Evolutionary conservation across 257 asterid genomes (phyloP), one percentile per base, ranked within the genome.

Genomic region (Datura wrightii): DNA sequence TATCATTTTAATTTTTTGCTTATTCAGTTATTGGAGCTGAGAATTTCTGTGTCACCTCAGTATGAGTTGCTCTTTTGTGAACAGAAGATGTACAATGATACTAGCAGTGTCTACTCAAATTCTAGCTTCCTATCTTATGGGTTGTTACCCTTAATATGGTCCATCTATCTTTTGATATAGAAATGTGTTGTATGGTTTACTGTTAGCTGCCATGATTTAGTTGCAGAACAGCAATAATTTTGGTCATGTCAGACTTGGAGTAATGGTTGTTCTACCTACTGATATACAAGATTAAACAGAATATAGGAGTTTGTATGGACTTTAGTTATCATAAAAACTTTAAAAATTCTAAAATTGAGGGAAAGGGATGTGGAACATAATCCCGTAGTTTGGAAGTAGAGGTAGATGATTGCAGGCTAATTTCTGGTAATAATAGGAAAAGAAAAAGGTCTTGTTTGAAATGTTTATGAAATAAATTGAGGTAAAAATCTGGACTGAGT

Each of bases 1-100:
- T 95, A 86, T 78, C 82, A 52, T 34, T 74, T 78, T 52, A 52
- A 16, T 14, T 50, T 76, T 52, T 76, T 76, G 62, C 62, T 50
- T 76, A 76, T 76, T 24, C 13, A 46, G 82, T 50, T 74, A 76
- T 50, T 76, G 34, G 62, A 52, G 48, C 46, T 50, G 48, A 34
- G 48, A 63, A 52, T 78, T 78, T 50, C 24, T 50, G 56, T 71
- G 31, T 78, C 82, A 52, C 48, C 46, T n/a, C 60, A 74, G 60
- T 76, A 24, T 24, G 6, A 48, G 59, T 76, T 50, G 60, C 14
- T 69, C 54, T 16, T 69, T 69, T 41, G 34, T 31, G 63, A 52
- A 78, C 46, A 76, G 11, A 76, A 50, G 19, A 24, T 31, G 62
- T 76, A 76, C 62, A 76, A 34, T 50, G 46, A 24, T 31, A 11